Evolutionary conservation across 208 protist species (phyloP).

Genomic region (Trypanosoma platydactyli): DNA sequence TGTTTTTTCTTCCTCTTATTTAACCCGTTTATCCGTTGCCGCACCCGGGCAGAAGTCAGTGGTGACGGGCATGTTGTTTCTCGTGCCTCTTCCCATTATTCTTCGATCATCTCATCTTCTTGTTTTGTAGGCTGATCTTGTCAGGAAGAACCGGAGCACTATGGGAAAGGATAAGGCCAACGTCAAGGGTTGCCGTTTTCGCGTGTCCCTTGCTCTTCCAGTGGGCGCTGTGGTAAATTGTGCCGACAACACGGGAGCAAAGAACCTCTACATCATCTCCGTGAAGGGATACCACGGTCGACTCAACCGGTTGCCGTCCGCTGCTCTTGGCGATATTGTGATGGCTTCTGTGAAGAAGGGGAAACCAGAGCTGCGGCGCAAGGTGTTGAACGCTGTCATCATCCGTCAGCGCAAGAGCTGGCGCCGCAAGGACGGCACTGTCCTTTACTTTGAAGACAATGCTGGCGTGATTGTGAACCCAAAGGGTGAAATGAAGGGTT

Average conservation of each 20-base stretch:
- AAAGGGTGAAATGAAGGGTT: slow-evolving; percentile 99
- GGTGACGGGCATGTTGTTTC: background rate
- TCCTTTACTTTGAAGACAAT: slow-evolving; percentile 99
- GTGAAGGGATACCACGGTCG: slow-evolving; percentile 98
- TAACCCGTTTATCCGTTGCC: background rate
- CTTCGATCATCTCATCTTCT: slow-evolving; percentile 4
- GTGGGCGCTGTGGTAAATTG: slow-evolving; percentile 99
- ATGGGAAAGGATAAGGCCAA: slow-evolving; percentile 92
- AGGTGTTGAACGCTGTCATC: slow-evolving; percentile 97
- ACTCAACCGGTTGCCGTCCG: slow-evolving; percentile 98
- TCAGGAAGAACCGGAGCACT: slow-evolving; percentile 37
- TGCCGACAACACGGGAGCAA: slow-evolving; percentile 99
- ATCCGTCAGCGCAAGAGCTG: slow-evolving; percentile 99
- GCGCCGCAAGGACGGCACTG: slow-evolving; percentile 98
- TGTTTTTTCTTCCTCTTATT: background rate
- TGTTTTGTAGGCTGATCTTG: background rate
- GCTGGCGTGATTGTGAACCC: slow-evolving; percentile 99
- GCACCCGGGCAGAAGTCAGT: background rate
- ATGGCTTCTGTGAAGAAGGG: slow-evolving; percentile 99
- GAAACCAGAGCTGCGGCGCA: slow-evolving; percentile 99
- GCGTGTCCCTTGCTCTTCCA: slow-evolving; percentile 98
- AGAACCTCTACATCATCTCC: slow-evolving; percentile 99
- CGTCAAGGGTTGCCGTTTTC: slow-evolving; percentile 97
- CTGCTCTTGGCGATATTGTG: slow-evolving; percentile 98
- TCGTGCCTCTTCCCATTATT: slow-evolving; percentile 13